Base-by-base conservation (phyloP, 2,329 filamentous ascomycete species). In the Sporothrix brunneoviolacea region DNA sequence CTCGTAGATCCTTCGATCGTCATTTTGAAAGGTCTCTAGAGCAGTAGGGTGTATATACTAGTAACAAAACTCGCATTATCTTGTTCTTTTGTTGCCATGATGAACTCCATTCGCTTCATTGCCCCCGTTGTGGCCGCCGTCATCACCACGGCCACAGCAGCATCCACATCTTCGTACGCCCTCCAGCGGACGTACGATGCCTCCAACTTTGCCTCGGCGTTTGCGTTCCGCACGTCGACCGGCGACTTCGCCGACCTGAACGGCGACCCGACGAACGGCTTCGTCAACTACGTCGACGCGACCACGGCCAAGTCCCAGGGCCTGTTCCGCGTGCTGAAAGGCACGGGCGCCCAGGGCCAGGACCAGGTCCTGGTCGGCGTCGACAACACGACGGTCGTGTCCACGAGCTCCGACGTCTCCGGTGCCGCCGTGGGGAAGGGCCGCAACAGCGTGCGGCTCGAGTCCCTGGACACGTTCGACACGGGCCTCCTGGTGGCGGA, bases 401-500 rank as follows among this genome's bases (percentile, higher is more conserved):
- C 59, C 2, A 76, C 49, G 10, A 15, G 12, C 4, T 19, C 32
- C 7, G 32, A 12, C 32, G n/a, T 13, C 75, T n/a, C 53, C 56
- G 32, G n/a, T n/a, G n/a, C n/a, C n/a, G n/a, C n/a, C n/a, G n/a
- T n/a, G n/a, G n/a, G n/a, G n/a, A n/a, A n/a, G n/a, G 59, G 60
- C 21, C 65, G 74, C 4, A 64, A 66, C 13, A 73, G 70, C 47
- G 62, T 79, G 8, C 71, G 75, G 13, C 57, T 78, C 5, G 66
- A 66, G 32, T 71, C 68, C 59, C 72, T 71, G 53, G 65, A 69
- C 39, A 65, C 62, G 10, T 76, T 75, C 57, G 67, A 70, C 53
- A 59, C 63, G 22, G 74, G 74, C 19, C 61, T 75, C n/a, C 63
- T 79, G 32, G 66, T 74, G 3, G 61, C 57, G 8, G 74, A 78